Percentiles rank a stretch among this genome's conserved stretches.
These are phyloP conservation scores for Pyrenula aspistea DNA, from an alignment of 495 filamentous ascomycete species.

Conservation along the genomic window DNA sequence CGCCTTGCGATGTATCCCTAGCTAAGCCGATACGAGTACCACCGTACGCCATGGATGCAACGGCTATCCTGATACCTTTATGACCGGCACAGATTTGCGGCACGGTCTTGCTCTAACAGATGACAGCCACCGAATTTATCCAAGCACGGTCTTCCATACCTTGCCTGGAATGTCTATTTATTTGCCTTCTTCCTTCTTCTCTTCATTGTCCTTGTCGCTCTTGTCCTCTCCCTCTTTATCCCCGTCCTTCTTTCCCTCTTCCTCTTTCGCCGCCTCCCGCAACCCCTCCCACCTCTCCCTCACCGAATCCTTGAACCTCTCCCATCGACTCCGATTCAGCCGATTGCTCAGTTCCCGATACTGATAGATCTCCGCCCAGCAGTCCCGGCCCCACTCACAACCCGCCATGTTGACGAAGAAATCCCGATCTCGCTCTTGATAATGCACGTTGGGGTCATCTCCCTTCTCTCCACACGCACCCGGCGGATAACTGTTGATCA, in stretches of 20 bases:
- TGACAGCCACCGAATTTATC: too few relatives aligned
- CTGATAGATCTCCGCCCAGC: slow-evolving; percentile 93
- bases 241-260: slow-evolving; percentile 8
- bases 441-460: slow-evolving; percentile 69
- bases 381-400: slow-evolving; percentile 92
- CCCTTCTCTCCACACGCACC: slow-evolving; percentile 70
- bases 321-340: slow-evolving; percentile 73
- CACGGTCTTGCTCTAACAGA: too few relatives aligned
- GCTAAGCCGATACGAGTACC: too few relatives aligned
- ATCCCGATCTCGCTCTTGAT: slow-evolving; percentile 72
- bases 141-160: too few relatives aligned
- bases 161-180: too few relatives aligned
- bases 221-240: not conserved
- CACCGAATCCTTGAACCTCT: slow-evolving; percentile 35
- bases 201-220: not conserved
- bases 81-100: too few relatives aligned
- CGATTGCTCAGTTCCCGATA: slow-evolving; percentile 81
- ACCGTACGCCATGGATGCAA: too few relatives aligned
- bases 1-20: too few relatives aligned
- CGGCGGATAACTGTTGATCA: slow-evolving; percentile 85
- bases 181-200: not conserved
- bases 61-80: too few relatives aligned
- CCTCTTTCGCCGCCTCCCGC: slow-evolving; percentile 9
- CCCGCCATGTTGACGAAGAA: slow-evolving; percentile 99
- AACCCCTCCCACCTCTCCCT: slow-evolving; percentile 13